A percentile compares a stretch with the other conserved stretches of the same genome.
These are phyloP conservation scores for Naematelia encephala DNA, from an alignment of 768 basidiomycete species.

Conservation along the genomic window DNA sequence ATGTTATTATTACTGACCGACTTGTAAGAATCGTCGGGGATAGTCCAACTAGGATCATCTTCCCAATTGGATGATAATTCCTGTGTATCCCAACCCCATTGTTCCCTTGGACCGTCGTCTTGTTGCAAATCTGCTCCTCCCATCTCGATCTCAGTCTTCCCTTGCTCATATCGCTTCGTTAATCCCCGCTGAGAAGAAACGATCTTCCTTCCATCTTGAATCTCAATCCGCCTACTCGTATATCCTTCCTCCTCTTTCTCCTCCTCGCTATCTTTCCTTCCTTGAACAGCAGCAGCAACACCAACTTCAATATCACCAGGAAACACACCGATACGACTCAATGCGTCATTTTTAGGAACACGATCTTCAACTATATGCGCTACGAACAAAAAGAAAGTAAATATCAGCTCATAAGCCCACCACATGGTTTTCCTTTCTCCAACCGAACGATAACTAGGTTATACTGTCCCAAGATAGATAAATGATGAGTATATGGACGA, in stretches of 20 bases:
- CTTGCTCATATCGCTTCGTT: too few relatives aligned
- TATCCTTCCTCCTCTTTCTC: background rate
- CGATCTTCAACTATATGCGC: background rate
- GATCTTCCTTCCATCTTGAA: too few relatives aligned
- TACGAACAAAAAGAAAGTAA: background rate
- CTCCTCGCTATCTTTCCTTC: background rate
- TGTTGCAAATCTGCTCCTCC: too few relatives aligned
- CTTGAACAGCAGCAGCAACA: background rate
- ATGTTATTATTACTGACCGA: background rate
- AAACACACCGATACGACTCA: background rate
- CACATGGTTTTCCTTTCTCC: too few relatives aligned
- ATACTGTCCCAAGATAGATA: too few relatives aligned
- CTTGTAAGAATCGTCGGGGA: background rate
- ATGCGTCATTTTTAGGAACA: too few relatives aligned
- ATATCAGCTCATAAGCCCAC: background rate
- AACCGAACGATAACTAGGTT: too few relatives aligned
- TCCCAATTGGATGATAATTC: background rate
- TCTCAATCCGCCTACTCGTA: background rate
- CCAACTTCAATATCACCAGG: background rate
- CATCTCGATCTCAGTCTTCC: too few relatives aligned
- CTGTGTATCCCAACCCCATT: background rate
- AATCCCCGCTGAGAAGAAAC: too few relatives aligned
- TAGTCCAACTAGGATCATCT: background rate
- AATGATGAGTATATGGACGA: too few relatives aligned
- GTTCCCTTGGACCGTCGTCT: too few relatives aligned